Percentiles rank a stretch among this genome's conserved stretches.
These are phyloP conservation scores for Saccharomycopsis microspora DNA, from an alignment of 805 yeast genomes.

Conservation along the genomic window DNA sequence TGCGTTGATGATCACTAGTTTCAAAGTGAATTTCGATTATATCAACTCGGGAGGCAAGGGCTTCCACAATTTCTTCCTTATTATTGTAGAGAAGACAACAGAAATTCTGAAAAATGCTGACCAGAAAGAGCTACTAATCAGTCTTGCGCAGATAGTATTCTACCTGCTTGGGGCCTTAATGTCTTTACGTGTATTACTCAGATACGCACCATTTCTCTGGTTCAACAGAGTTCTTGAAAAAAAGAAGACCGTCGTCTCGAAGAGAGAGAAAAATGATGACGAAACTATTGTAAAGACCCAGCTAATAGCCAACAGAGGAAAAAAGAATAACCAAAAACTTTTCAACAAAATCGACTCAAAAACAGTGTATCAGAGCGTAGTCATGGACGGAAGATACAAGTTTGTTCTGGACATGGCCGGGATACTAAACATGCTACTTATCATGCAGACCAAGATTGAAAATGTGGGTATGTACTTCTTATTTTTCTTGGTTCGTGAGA, in stretches of 20 bases:
- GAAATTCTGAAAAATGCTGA: conserved; percentile 19
- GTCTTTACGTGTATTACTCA: conserved; percentile 22
- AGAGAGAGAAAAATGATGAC: background rate
- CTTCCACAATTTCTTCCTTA: conserved; percentile 4
- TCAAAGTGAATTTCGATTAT: conserved; percentile 13
- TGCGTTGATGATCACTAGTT: conserved; percentile 8
- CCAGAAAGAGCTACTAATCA: conserved; percentile 23
- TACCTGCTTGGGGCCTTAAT: conserved; percentile 24
- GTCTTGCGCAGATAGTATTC: conserved; percentile 26
- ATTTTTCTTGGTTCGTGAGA: conserved; percentile 23
- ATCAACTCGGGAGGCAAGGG: conserved; percentile 14
- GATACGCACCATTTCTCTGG: conserved; percentile 9
- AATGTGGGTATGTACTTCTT: conserved; percentile 44
- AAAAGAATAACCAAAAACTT: background rate
- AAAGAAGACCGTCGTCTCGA: background rate
- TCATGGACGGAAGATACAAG: conserved; percentile 18
- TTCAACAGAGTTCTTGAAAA: conserved; percentile 6
- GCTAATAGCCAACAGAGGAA: conserved; percentile 1
- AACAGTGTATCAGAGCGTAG: conserved; percentile 11
- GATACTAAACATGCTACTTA: conserved; percentile 30
- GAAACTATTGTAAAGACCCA: conserved; percentile 1
- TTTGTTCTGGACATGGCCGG: conserved; percentile 26
- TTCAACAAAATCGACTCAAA: conserved; percentile 1
- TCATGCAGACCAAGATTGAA: conserved; percentile 43
- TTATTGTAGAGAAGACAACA: conserved; percentile 4